These are phyloP conservation scores for Pelagophyceae sp. DNA, from an alignment of 352 stramenopile genomes.

Conservation along the genomic window DNA sequence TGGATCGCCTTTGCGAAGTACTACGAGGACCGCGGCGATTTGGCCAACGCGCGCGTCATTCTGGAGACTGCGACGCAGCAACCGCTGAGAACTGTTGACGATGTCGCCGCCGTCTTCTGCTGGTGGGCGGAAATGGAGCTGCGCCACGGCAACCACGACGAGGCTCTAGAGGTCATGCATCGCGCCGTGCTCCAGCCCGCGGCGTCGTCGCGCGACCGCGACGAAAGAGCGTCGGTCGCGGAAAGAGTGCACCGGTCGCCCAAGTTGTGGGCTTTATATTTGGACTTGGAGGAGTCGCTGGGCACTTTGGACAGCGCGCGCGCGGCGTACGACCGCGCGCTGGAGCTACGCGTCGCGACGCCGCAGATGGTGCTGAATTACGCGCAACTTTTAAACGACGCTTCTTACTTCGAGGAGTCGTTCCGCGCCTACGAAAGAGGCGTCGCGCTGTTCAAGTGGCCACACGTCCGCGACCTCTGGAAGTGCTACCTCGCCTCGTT, in stretches of 20 bases:
- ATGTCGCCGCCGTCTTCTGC: slow-evolving; percentile 86
- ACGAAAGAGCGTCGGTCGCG: slow-evolving; percentile 24
- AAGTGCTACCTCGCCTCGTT: slow-evolving; percentile 87
- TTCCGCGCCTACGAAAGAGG: slow-evolving; percentile 77
- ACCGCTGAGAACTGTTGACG: slow-evolving; percentile 52
- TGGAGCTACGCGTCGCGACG: slow-evolving; percentile 93
- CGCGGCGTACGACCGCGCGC: slow-evolving; percentile 81
- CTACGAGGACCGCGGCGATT: slow-evolving; percentile 81
- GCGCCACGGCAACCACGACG: slow-evolving; percentile 82
- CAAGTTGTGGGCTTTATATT: slow-evolving; percentile 87
- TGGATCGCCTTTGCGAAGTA: slow-evolving; percentile 87
- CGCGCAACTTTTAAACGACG: slow-evolving; percentile 85
- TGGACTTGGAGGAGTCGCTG: slow-evolving; percentile 96
- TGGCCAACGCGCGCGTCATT: slow-evolving; percentile 80
- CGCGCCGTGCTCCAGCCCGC: slow-evolving; percentile 47
- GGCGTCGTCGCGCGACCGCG: background rate
- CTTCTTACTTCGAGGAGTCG: slow-evolving; percentile 85
- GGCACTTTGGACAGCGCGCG: slow-evolving; percentile 85
- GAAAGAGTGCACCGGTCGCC: slow-evolving; percentile 71
- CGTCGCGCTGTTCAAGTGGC: slow-evolving; percentile 77
- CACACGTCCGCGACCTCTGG: slow-evolving; percentile 86
- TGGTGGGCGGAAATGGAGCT: slow-evolving; percentile 91
- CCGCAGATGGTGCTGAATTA: slow-evolving; percentile 94
- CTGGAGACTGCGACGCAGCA: slow-evolving; percentile 71
- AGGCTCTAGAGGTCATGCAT: slow-evolving; percentile 74